A percentile compares a stretch with the other conserved stretches of the same genome.
phyloP scores from a whole-genome alignment of 305 asterid genomes.

The Fraxinus sp. region DNA sequence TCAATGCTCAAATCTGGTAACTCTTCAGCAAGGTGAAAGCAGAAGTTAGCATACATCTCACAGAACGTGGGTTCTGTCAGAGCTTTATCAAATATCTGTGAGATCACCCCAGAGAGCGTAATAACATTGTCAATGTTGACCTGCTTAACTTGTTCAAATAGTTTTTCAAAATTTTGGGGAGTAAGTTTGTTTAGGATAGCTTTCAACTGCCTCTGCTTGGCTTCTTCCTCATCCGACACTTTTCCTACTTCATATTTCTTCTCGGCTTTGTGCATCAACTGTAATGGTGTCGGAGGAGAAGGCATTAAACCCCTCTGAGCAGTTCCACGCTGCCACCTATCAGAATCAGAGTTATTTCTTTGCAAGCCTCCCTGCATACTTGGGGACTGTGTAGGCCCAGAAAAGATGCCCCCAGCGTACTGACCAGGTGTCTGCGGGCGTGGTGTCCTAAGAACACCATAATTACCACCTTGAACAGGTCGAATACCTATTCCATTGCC shows the following conservation, averaged over 20 bases:
- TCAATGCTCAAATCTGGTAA: slow-evolving; percentile 45
- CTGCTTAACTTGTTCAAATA: slow-evolving; percentile 49
- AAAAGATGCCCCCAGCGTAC: slow-evolving; percentile 27
- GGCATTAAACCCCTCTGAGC: slow-evolving; percentile 46
- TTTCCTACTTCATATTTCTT: slow-evolving; percentile 50
- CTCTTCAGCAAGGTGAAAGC: slow-evolving; percentile 37
- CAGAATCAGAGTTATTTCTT: slow-evolving; percentile 45
- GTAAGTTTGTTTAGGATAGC: slow-evolving; percentile 50
- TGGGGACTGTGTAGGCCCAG: slow-evolving; percentile 36
- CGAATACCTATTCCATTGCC: slow-evolving; percentile 29
- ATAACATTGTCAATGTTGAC: slow-evolving; percentile 44
- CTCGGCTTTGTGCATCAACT: slow-evolving; percentile 49
- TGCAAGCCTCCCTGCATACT: slow-evolving; percentile 36
- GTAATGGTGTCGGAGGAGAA: slow-evolving; percentile 45
- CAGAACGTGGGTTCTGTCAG: slow-evolving; percentile 50
- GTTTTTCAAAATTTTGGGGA: slow-evolving; percentile 51
- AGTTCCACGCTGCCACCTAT: slow-evolving; percentile 46
- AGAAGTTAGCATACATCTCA: slow-evolving; percentile 56
- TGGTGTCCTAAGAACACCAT: slow-evolving; percentile 37
- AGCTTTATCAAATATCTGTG: slow-evolving; percentile 57
- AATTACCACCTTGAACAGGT: slow-evolving; percentile 37
- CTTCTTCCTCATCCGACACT: slow-evolving; percentile 45
- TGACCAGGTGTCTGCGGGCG: slow-evolving; percentile 29
- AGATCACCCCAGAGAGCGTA: slow-evolving; percentile 46
- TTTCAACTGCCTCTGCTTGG: slow-evolving; percentile 50